phyloP scores from a whole-genome alignment of 2,329 filamentous ascomycete genomes.

The Tolypocladium amazonense region DNA sequence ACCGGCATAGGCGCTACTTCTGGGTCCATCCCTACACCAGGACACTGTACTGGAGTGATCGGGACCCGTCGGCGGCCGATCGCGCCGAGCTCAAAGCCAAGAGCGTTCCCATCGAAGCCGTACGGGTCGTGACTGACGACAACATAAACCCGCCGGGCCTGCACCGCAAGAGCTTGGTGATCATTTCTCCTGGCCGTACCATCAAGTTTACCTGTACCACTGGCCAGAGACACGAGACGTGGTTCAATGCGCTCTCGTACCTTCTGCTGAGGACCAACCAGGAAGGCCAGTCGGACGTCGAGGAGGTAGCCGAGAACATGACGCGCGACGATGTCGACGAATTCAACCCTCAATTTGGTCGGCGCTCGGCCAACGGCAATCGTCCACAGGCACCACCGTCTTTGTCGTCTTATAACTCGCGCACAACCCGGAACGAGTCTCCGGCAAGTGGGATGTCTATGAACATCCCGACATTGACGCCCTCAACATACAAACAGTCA shows the following conservation, averaged over 20 bases:
- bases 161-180: slow-evolving; percentile 85
- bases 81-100: slow-evolving; percentile 67
- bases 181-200: slow-evolving; percentile 77
- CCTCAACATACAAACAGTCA: slow-evolving; percentile 30
- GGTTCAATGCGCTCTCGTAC: slow-evolving; percentile 96
- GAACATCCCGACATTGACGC: slow-evolving; percentile 46
- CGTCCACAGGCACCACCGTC: slow-evolving; percentile 50
- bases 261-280: slow-evolving; percentile 67
- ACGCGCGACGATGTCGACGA: slow-evolving; percentile 59
- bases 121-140: slow-evolving; percentile 84
- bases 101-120: slow-evolving; percentile 87
- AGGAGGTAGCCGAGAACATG: slow-evolving; percentile 47
- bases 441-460: slow-evolving; percentile 40
- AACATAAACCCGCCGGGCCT: slow-evolving; percentile 92
- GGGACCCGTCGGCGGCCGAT: slow-evolving; percentile 72
- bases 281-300: slow-evolving; percentile 50
- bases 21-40: slow-evolving; percentile 98
- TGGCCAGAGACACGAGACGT: slow-evolving; percentile 90
- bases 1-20: slow-evolving; percentile 90
- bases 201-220: slow-evolving; percentile 94
- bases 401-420: slow-evolving; percentile 71
- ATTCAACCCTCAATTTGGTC: slow-evolving; percentile 61
- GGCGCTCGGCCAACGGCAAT: slow-evolving; percentile 21
- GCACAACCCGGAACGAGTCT: slow-evolving; percentile 56
- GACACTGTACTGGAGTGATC: slow-evolving; percentile 92